Percentiles rank a stretch among this genome's conserved stretches.
phyloP scores from a whole-genome alignment of 129 eudicot genomes.

The Kitagawia praeruptora region DNA sequence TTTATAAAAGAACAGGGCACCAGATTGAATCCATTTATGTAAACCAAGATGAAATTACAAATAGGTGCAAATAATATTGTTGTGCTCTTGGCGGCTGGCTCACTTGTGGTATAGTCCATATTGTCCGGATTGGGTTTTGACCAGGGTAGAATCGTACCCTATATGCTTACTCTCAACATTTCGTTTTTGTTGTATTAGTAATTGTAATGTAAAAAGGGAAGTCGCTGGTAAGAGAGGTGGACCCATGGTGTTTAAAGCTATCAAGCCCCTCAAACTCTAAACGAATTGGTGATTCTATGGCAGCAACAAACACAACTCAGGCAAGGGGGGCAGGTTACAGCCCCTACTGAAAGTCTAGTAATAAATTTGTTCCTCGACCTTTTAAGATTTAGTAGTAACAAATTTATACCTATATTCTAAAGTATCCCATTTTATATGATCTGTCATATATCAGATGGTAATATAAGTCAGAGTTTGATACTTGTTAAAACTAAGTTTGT shows the following conservation, averaged over 20 bases:
- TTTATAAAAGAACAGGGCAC: neutral
- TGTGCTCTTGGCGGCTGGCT: neutral
- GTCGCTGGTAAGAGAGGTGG: neutral
- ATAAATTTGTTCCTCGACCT: neutral
- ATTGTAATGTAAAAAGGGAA: neutral
- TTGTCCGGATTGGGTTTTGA: no score
- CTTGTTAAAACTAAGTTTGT: no score
- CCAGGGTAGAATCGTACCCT: neutral
- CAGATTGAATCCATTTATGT: neutral
- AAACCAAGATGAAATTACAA: neutral
- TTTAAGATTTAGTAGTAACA: no score
- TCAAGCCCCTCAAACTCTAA: neutral
- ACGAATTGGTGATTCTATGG: neutral
- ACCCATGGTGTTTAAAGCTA: no score
- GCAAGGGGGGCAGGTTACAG: neutral
- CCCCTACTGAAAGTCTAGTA: neutral
- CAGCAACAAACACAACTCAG: neutral
- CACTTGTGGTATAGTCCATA: neutral
- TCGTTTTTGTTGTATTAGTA: no score
- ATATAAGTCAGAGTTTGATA: no score
- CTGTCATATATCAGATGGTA: neutral
- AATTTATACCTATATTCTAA: no score
- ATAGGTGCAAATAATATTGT: neutral
- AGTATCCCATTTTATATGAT: no score
- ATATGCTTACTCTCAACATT: neutral